A percentile compares a stretch with the other conserved stretches of the same genome.
Evolutionary conservation across 2,329 filamentous ascomycete genomes (phyloP).

Genomic region (Hypoxylon sp.): DNA sequence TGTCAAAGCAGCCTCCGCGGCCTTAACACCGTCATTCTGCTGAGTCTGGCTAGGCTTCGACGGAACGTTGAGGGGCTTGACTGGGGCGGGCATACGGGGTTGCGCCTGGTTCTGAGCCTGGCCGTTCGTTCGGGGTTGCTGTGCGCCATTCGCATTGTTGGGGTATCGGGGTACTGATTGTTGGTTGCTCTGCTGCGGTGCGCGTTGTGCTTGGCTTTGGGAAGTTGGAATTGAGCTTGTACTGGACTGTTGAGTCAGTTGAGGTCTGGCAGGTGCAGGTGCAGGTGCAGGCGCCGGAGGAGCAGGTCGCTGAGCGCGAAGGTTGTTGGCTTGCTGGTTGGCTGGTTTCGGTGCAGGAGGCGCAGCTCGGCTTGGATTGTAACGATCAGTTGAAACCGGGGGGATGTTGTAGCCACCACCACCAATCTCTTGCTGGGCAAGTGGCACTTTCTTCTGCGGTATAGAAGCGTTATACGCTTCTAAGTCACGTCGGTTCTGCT

Average conservation of each 20-base stretch:
- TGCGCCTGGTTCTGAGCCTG: conserved; percentile 54
- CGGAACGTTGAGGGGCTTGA: conserved; percentile 82
- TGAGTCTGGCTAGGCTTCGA: conserved; percentile 66
- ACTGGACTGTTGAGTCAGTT: conserved; percentile 59
- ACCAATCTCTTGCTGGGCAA: conserved; percentile 89
- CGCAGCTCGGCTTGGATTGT: conserved; percentile 85
- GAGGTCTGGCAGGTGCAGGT: conserved; percentile 53
- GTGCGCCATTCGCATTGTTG: conserved; percentile 61
- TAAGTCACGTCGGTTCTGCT: conserved; percentile 76
- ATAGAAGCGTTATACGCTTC: conserved; percentile 91
- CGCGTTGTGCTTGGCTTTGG: conserved; percentile 53
- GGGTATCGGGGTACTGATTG: conserved; percentile 65
- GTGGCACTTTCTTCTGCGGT: conserved; percentile 79
- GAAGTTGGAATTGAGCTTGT: conserved; percentile 54
- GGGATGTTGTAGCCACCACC: conserved; percentile 65
- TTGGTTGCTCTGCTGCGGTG: conserved; percentile 57
- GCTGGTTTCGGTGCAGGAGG: conserved; percentile 76
- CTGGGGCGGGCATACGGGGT: conserved; percentile 66
- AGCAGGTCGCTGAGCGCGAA: conserved; percentile 80
- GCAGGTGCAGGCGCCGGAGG: conserved; percentile 69
- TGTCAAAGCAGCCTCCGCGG: conserved; percentile 87
- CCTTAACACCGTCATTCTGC: conserved; percentile 77
- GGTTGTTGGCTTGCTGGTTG: conserved; percentile 62
- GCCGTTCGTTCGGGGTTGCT: conserved; percentile 58
- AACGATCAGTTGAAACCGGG: conserved; percentile 66